Percentiles rank a stretch among this genome's conserved stretches.
phyloP scores from a whole-genome alignment of 805 yeast species.

The Metschnikowia arizonensis region DNA sequence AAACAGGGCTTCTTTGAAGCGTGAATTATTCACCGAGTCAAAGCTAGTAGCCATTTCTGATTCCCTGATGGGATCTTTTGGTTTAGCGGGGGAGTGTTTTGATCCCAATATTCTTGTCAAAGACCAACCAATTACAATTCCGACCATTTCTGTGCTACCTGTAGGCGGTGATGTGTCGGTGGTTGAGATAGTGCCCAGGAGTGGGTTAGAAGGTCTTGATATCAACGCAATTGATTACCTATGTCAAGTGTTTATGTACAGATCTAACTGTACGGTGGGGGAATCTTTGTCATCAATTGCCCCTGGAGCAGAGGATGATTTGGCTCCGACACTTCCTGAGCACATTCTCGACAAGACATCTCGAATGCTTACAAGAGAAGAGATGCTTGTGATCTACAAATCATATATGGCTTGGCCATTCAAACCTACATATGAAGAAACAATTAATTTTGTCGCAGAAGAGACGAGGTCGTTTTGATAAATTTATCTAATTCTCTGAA shows the following conservation, averaged over 20 bases:
- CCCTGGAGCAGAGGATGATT: constrained; percentile 72
- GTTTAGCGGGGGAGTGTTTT: constrained; percentile 25
- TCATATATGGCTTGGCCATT: constrained; percentile 78
- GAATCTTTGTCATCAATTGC: constrained; percentile 58
- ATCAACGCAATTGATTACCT: constrained; percentile 66
- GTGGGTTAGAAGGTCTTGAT: constrained; percentile 22
- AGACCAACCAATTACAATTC: constrained; percentile 35
- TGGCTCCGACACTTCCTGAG: constrained; percentile 23
- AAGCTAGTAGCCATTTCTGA: constrained; percentile 49
- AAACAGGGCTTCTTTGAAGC: constrained; percentile 58
- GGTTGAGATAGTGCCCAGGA: constrained; percentile 50
- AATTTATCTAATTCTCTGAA: neutral
- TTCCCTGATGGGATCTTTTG: constrained; percentile 9
- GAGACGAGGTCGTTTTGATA: constrained; percentile 15
- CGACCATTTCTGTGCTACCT: constrained; percentile 27
- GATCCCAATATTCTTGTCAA: constrained; percentile 35
- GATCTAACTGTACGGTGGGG: constrained; percentile 39
- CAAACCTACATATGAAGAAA: constrained; percentile 51
- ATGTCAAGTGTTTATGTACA: constrained; percentile 29
- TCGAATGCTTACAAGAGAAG: constrained; percentile 48
- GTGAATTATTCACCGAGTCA: constrained; percentile 60
- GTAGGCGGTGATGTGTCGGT: constrained; percentile 44
- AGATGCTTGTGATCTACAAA: constrained; percentile 48
- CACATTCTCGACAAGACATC: constrained; percentile 44
- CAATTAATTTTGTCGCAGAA: constrained; percentile 15